Conservation (phyloP, 257 asterid species). For the Solanum rostratum region DNA sequence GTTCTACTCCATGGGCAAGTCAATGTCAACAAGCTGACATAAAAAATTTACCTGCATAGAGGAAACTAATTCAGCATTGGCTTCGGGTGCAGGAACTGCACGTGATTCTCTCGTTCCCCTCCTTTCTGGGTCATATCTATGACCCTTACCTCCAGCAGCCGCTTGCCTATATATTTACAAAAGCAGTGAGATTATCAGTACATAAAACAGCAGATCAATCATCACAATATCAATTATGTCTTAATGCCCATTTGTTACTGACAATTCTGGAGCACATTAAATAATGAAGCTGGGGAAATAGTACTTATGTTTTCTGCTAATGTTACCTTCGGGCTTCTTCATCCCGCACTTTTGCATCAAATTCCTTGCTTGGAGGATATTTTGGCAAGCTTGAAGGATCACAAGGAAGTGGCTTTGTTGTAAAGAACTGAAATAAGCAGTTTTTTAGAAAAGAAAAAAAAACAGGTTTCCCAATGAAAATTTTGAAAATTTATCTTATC, state of each 20-base stretch:
- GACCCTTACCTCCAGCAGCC: constrained; percentile 64
- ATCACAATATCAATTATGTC: not conserved
- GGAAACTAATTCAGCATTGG: constrained; percentile 70
- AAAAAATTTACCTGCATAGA: constrained; percentile 50
- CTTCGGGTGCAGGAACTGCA: constrained; percentile 74
- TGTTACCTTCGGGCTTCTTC: constrained; percentile 85
- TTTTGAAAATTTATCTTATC: not conserved
- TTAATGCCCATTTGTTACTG: not conserved
- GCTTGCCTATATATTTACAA: constrained; percentile 38
- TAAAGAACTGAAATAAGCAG: constrained; percentile 51
- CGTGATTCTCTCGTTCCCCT: constrained; percentile 56
- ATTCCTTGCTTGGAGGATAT: constrained; percentile 96
- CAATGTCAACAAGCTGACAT: not conserved
- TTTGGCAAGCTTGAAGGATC: constrained; percentile 89
- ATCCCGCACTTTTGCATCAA: constrained; percentile 88
- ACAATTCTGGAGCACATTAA: not conserved
- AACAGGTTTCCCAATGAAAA: not conserved
- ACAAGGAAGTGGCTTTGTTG: constrained; percentile 73
- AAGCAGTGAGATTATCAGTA: not conserved
- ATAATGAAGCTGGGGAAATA: not conserved
- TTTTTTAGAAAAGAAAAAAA: no score
- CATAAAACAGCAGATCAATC: not conserved
- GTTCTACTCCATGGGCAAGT: not conserved
- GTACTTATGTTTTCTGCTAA: not conserved
- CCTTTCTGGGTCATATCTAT: constrained; percentile 36